Evolutionary conservation across 1,284 basidiomycete genomes (phyloP).

Genomic region (Cutaneotrichosporon curvatum): DNA sequence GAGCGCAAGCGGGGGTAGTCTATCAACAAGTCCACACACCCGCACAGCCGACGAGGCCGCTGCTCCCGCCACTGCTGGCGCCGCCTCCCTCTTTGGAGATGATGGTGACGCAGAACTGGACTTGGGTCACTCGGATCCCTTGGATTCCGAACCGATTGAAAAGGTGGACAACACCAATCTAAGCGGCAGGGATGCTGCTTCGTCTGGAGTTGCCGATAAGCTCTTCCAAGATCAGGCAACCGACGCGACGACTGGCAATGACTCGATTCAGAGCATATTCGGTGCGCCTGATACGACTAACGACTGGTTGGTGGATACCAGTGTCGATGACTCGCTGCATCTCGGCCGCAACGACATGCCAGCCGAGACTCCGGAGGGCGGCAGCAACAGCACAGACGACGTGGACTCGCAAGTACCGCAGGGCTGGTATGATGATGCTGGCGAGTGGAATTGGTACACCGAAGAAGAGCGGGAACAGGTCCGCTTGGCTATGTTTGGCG

Average conservation of each 20-base stretch:
- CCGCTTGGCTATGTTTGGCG: conserved; percentile 26
- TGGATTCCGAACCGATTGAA: too few species aligned
- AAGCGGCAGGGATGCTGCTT: too few species aligned
- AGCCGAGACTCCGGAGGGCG: neutral
- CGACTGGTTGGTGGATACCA: conserved; percentile 36
- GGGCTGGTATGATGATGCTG: conserved; percentile 42
- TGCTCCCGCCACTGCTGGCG: neutral
- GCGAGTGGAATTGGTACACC: conserved; percentile 40
- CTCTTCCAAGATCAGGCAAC: neutral
- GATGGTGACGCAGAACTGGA: conserved; percentile 7
- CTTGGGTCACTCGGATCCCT: too few species aligned
- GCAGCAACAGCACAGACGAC: neutral
- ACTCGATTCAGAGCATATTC: conserved; percentile 26
- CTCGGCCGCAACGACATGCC: conserved; percentile 8
- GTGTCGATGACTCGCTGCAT: conserved; percentile 28
- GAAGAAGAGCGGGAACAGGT: conserved; percentile 38
- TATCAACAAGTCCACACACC: too few species aligned
- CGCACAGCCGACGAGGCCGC: neutral
- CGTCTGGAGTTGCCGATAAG: too few species aligned
- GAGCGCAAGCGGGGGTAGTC: too few species aligned
- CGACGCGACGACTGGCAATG: conserved; percentile 14
- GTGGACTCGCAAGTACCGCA: conserved; percentile 32
- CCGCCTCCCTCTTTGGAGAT: conserved; percentile 1
- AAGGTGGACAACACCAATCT: too few species aligned
- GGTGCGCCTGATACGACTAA: conserved; percentile 8